A percentile compares a stretch with the other conserved stretches of the same genome.
Conservation (phyloP, 768 basidiomycete genomes). For the Psilocybe subaeruginosa region DNA sequence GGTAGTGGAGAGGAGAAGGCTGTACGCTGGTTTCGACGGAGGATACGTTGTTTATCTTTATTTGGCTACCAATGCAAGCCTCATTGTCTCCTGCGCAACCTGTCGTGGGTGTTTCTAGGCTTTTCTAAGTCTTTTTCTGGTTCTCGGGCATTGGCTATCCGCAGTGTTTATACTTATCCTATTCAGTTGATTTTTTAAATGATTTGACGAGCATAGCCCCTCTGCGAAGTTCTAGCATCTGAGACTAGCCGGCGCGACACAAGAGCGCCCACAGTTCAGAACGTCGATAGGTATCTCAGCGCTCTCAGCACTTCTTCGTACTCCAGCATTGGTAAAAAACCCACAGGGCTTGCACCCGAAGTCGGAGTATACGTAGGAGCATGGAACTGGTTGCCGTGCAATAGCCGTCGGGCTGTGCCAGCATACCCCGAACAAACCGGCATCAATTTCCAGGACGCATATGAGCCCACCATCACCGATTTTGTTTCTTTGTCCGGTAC, state of each 20-base stretch:
- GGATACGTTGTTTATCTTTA: neutral
- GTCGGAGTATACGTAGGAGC: neutral
- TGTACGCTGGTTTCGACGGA: neutral
- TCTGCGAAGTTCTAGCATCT: too few relatives aligned
- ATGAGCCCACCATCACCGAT: slow-evolving; percentile 13
- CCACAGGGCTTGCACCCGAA: neutral
- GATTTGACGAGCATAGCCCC: too few relatives aligned
- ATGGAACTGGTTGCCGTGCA: neutral
- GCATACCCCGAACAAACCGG: slow-evolving; percentile 10
- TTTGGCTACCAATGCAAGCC: neutral
- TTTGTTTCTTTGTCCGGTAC: slow-evolving; percentile 42
- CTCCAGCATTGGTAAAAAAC: too few relatives aligned
- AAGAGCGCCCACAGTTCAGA: too few relatives aligned
- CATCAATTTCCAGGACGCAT: slow-evolving; percentile 18
- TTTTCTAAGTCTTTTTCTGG: neutral
- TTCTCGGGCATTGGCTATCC: too few relatives aligned
- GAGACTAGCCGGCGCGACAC: too few relatives aligned
- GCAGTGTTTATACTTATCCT: too few relatives aligned
- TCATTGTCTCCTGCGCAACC: neutral
- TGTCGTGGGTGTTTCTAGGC: neutral
- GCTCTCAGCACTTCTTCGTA: too few relatives aligned
- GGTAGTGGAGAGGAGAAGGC: slow-evolving; percentile 2
- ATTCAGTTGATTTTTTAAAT: too few relatives aligned
- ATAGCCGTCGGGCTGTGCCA: neutral
- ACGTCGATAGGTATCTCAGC: too few relatives aligned